phyloP scores from a whole-genome alignment of 2,329 filamentous ascomycete genomes.

The Pyrenophora seminiperda region DNA sequence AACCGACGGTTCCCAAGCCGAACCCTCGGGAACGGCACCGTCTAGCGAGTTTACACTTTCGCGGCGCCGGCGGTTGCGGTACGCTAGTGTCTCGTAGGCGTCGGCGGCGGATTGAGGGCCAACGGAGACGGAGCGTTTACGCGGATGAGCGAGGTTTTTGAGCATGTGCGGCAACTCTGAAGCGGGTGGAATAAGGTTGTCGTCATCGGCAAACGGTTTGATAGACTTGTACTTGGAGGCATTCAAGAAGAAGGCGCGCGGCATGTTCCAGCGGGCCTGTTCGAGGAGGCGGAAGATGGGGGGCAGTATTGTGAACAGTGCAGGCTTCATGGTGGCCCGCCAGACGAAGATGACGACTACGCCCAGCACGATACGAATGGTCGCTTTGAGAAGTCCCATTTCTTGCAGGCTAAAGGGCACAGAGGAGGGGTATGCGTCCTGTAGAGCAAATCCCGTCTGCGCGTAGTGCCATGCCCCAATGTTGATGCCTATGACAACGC shows the following conservation, averaged over 20 bases:
- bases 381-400: conserved; percentile 68
- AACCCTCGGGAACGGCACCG: conserved; percentile 37
- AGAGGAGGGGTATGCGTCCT: conserved; percentile 61
- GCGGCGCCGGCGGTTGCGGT: conserved; percentile 73
- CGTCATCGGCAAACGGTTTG: conserved; percentile 71
- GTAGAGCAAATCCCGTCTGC: conserved; percentile 59
- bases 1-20: conserved; percentile 26
- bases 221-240: conserved; percentile 90
- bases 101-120: conserved; percentile 96
- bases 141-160: conserved; percentile 78
- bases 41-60: conserved; percentile 60
- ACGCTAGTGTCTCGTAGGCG: conserved; percentile 92
- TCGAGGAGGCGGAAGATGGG: conserved; percentile 88
- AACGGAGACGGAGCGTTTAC: conserved; percentile 82
- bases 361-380: conserved; percentile 74
- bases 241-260: conserved; percentile 86
- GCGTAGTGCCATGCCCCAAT: conserved; percentile 83
- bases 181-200: conserved; percentile 90
- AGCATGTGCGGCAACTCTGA: conserved; percentile 84
- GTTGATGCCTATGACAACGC: conserved; percentile 84
- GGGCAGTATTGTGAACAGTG: conserved; percentile 76
- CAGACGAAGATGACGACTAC: conserved; percentile 85
- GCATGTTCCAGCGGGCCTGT: conserved; percentile 76
- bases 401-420: conserved; percentile 69
- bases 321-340: conserved; percentile 87